Percentiles rank a stretch among this genome's conserved stretches.
phyloP scores from a whole-genome alignment of 2,329 filamentous ascomycete genomes.

The Capronia epimyces region DNA sequence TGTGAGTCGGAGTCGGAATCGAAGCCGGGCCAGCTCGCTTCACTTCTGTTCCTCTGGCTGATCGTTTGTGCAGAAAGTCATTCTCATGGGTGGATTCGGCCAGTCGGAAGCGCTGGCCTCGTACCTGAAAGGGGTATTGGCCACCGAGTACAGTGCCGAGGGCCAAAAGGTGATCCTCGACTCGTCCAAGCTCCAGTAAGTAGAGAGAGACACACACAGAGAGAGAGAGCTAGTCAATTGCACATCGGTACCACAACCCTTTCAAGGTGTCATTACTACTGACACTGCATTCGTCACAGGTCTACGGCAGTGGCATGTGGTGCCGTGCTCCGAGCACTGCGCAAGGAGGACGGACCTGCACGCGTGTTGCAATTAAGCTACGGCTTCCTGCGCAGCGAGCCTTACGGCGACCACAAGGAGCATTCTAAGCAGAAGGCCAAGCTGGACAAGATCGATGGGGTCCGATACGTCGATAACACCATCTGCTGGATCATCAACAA shows the following conservation, averaged over 20 bases:
- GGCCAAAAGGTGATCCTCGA: conserved; percentile 2
- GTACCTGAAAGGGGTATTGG: conserved; percentile 22
- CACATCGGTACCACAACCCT: too few relatives aligned
- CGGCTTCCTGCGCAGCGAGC: conserved; percentile 29
- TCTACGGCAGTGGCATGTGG: conserved; percentile 33
- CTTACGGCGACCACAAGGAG: conserved; percentile 12
- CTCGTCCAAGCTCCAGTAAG: too few relatives aligned
- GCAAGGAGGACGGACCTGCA: conserved; percentile 30
- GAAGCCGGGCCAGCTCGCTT: too few relatives aligned
- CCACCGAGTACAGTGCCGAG: conserved; percentile 25
- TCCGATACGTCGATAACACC: conserved; percentile 26
- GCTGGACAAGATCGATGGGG: conserved; percentile 21
- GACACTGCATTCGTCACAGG: too few relatives aligned
- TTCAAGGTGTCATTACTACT: too few relatives aligned
- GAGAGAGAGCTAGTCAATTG: too few relatives aligned
- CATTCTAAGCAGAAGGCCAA: conserved; percentile 13
- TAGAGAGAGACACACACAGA: too few relatives aligned
- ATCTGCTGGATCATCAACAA: conserved; percentile 29
- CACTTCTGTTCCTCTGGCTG: too few relatives aligned
- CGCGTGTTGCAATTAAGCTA: conserved; percentile 31
- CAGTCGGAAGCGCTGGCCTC: conserved; percentile 30
- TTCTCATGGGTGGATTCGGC: conserved; percentile 34
- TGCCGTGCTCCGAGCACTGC: conserved; percentile 32
- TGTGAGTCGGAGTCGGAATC: too few relatives aligned
- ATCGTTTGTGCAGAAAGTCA: conserved; percentile 29